Evolutionary conservation across 192 early-diverging fungal species (phyloP).

Genomic region (Backusella psychrophila): DNA sequence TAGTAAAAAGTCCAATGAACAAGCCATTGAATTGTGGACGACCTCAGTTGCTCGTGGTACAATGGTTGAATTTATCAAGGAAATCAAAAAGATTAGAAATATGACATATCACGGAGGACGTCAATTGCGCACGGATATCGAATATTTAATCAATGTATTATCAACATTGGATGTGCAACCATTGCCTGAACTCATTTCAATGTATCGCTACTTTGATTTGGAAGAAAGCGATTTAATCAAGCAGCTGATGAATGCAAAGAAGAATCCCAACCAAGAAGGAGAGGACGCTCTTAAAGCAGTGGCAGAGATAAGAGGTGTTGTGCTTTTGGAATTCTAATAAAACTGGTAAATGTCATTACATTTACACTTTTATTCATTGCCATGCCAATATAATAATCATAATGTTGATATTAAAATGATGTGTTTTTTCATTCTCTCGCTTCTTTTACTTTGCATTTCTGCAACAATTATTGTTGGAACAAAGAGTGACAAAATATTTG

Average conservation of each 20-base stretch:
- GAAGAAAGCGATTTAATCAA: constrained; percentile 12
- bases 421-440: too few relatives aligned
- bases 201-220: constrained; percentile 11
- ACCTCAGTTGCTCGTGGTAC: constrained; percentile 58
- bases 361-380: too few relatives aligned
- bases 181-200: constrained; percentile 6
- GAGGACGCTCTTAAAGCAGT: constrained; percentile 3
- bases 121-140: constrained; percentile 64
- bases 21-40: constrained; percentile 51
- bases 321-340: constrained; percentile 6
- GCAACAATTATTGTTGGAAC: neutral
- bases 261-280: constrained; percentile 7
- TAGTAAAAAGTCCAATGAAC: constrained; percentile 53
- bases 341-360: too few relatives aligned
- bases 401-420: too few relatives aligned
- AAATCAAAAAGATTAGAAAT: constrained; percentile 38
- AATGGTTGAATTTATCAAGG: constrained; percentile 44
- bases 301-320: constrained; percentile 8
- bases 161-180: constrained; percentile 29
- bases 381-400: too few relatives aligned
- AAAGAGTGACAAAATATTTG: neutral
- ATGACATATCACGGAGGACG: constrained; percentile 45
- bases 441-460: too few relatives aligned
- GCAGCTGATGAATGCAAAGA: neutral
- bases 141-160: constrained; percentile 55